Conservation (phyloP, 352 stramenopile genomes). For the Phytopythium aichiense region DNA sequence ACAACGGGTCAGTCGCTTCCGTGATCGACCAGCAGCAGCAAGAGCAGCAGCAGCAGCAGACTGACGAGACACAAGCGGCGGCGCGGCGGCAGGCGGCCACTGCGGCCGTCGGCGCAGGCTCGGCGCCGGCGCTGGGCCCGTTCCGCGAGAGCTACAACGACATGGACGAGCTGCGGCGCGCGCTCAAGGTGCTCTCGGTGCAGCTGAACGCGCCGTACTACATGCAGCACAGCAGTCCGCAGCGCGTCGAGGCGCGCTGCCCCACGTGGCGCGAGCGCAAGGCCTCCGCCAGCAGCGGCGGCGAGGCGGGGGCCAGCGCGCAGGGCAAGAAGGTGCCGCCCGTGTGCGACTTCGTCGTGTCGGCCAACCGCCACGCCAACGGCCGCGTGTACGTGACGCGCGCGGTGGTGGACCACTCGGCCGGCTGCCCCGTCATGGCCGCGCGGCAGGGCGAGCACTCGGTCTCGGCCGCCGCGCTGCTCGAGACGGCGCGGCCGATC, state of each 20-base stretch:
- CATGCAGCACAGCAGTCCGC: slow-evolving; percentile 81
- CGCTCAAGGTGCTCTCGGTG: slow-evolving; percentile 74
- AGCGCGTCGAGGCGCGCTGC: slow-evolving; percentile 72
- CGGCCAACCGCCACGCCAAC: slow-evolving; percentile 73
- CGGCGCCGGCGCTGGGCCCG: slow-evolving; percentile 26
- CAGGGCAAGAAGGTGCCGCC: slow-evolving; percentile 10
- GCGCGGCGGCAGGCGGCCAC: slow-evolving; percentile 1
- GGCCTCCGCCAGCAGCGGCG: slow-evolving; percentile 17
- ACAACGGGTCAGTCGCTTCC: background rate
- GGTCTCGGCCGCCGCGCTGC: slow-evolving; percentile 60
- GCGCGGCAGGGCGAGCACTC: slow-evolving; percentile 11
- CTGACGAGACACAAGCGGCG: background rate
- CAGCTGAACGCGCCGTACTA: slow-evolving; percentile 69
- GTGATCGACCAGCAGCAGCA: background rate
- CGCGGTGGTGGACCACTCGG: slow-evolving; percentile 41
- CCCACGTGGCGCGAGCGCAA: slow-evolving; percentile 74
- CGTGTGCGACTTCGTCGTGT: slow-evolving; percentile 67
- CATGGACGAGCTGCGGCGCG: slow-evolving; percentile 70
- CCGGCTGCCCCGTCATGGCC: slow-evolving; percentile 38
- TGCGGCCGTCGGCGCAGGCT: background rate
- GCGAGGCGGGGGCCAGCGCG: background rate
- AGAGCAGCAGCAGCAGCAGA: background rate
- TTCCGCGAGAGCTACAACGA: slow-evolving; percentile 72
- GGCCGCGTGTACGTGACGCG: slow-evolving; percentile 70
- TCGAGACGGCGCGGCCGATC: slow-evolving; percentile 72